Conservation (phyloP, 768 basidiomycete genomes). For the Hypholoma sublateritium region DNA sequence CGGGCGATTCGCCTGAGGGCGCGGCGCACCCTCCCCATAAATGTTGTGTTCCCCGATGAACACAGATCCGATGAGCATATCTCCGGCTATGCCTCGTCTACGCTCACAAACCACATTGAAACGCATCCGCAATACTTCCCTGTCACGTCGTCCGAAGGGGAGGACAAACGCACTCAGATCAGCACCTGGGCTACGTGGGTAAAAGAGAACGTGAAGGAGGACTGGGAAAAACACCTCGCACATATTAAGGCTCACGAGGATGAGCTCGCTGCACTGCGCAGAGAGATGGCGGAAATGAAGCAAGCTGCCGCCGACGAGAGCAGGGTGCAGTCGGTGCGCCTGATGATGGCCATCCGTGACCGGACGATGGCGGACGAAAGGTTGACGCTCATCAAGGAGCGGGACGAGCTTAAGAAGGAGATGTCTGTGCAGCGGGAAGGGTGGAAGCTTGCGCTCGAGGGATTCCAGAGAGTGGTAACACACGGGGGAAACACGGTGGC, state of each 20-base stretch:
- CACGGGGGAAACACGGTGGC: not conserved
- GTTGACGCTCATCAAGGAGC: not conserved
- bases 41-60: too few relatives aligned
- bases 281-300: not conserved
- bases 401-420: not conserved
- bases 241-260: not conserved
- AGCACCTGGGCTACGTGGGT: not conserved
- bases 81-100: too few relatives aligned
- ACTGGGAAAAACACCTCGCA: not conserved
- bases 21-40: too few relatives aligned
- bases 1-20: too few relatives aligned
- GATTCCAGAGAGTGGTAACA: not conserved
- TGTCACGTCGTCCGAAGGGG: not conserved
- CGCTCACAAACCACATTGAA: not conserved
- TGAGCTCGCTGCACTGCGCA: not conserved
- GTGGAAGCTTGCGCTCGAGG: not conserved
- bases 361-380: not conserved
- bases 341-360: not conserved
- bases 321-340: not conserved
- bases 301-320: not conserved
- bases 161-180: not conserved
- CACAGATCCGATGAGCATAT: too few relatives aligned
- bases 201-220: not conserved
- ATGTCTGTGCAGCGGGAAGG: not conserved
- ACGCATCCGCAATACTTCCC: slow-evolving; percentile 1